Base-by-base conservation (phyloP, 768 basidiomycete genomes). In the Podaxis sp. region DNA sequence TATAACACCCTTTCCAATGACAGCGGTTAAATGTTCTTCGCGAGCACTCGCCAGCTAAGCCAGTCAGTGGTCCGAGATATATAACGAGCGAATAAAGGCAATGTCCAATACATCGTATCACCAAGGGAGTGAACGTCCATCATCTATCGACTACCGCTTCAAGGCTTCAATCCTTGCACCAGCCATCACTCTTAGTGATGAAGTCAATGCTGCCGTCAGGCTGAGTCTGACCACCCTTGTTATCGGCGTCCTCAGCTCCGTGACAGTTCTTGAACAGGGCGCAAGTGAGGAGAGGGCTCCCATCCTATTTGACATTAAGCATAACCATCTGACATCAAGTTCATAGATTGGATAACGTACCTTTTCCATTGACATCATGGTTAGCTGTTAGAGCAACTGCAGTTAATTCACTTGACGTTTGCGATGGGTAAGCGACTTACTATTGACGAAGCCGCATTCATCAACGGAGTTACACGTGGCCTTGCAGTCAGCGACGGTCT, bases 291-390 rank as follows among this genome's bases (percentile, higher is more conserved):
- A 67, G 70, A 2, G 75, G 68, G 66, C 73, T 75, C 42, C 72
- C 73, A 36, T 68, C 68, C 73, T 76, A 52, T n/a, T 11, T 7
- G 54, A 25, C 4, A 37, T 50, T 18, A 1, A 50, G 25, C 21
- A 23, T 51, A 11, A 50, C 32, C 40, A 4, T 1, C n/a, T 16
- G 5, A n/a, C 16, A 50, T 42, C 32, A 25, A 40, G 14, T 40
- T 21, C 11, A 35, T 23, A 21, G 37, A 16, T 3, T n/a, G 44
- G 7, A n/a, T 48, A 25, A 56, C 65, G 35, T 44, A 74, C 73
- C 66, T 74, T 74, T 74, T 32, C 71, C 75, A 57, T 76, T 74
- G 23, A 72, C 70, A 56, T 76, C 74, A 61, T 73, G 70, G 64
- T 74, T 75, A 2, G 70, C 75, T 75, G 37, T 21, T 18, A 52